These are phyloP conservation scores for Gardenia jasminoides DNA, from an alignment of 257 asterid species.

Conservation along the genomic window DNA sequence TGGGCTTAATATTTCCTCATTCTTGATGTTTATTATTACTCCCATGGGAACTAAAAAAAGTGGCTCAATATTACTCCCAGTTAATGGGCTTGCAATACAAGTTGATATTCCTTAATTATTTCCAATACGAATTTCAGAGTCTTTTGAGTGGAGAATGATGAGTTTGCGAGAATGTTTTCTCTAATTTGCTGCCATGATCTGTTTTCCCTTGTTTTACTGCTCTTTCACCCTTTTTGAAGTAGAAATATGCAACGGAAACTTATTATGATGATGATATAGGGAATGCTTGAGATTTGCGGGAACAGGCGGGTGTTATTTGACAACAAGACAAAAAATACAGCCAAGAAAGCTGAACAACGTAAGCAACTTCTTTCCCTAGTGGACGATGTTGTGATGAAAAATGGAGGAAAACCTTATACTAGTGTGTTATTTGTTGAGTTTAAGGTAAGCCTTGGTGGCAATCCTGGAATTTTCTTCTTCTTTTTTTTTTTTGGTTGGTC, in stretches of 20 bases:
- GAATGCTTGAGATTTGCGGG: slow-evolving; percentile 55
- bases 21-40: not conserved
- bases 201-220: not conserved
- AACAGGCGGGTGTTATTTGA: slow-evolving; percentile 63
- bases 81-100: no score
- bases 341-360: slow-evolving; percentile 18
- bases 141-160: no score
- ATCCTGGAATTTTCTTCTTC: not conserved
- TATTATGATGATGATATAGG: slow-evolving; percentile 31
- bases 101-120: no score
- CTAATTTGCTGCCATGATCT: no score
- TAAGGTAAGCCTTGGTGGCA: slow-evolving; percentile 33
- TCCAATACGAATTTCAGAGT: no score
- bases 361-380: slow-evolving; percentile 50
- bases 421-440: slow-evolving; percentile 47
- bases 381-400: slow-evolving; percentile 41
- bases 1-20: not conserved
- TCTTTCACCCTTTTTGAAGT: not conserved
- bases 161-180: no score
- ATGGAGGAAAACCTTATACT: slow-evolving; percentile 60
- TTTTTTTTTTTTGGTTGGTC: no score
- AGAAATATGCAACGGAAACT: not conserved
- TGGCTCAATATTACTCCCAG: not conserved
- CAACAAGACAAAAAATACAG: slow-evolving; percentile 51
- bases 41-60: not conserved